These are phyloP conservation scores for Xylaria sp. DNA, from an alignment of 2,329 filamentous ascomycete species.

Conservation along the genomic window DNA sequence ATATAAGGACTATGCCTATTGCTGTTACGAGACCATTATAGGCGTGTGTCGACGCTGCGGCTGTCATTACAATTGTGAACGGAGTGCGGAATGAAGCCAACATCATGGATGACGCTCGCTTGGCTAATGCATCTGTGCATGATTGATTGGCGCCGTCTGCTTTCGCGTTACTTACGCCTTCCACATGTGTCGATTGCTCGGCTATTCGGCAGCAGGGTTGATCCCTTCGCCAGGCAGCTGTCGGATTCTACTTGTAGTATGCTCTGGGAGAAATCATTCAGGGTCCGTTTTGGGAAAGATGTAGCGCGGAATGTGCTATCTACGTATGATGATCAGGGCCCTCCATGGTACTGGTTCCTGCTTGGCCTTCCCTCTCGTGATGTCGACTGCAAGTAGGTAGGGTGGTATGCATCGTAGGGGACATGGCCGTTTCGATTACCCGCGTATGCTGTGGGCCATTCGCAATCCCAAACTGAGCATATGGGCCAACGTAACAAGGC, in stretches of 20 bases:
- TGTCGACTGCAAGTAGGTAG: background rate
- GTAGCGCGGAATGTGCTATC: background rate
- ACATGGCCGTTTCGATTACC: too few species aligned
- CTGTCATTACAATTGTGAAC: background rate
- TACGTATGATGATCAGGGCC: slow-evolving; percentile 2
- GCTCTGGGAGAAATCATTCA: background rate
- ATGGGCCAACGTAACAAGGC: background rate
- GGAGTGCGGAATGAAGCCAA: slow-evolving; percentile 11
- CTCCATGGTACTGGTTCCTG: slow-evolving; percentile 7
- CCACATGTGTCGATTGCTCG: background rate
- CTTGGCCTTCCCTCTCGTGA: slow-evolving; percentile 1
- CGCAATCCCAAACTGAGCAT: background rate
- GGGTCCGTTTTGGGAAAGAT: background rate
- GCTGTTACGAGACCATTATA: background rate
- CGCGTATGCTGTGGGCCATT: background rate
- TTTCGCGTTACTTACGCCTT: background rate
- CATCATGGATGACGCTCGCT: too few species aligned
- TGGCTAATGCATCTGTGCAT: background rate
- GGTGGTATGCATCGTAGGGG: slow-evolving; percentile 14
- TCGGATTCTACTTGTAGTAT: background rate
- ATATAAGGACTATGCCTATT: too few species aligned
- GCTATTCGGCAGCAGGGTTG: background rate
- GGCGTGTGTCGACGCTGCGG: background rate
- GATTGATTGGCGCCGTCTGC: background rate
- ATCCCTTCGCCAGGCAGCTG: background rate